Conservation (phyloP, 768 basidiomycete species). For the Antrodiella citrinella region DNA sequence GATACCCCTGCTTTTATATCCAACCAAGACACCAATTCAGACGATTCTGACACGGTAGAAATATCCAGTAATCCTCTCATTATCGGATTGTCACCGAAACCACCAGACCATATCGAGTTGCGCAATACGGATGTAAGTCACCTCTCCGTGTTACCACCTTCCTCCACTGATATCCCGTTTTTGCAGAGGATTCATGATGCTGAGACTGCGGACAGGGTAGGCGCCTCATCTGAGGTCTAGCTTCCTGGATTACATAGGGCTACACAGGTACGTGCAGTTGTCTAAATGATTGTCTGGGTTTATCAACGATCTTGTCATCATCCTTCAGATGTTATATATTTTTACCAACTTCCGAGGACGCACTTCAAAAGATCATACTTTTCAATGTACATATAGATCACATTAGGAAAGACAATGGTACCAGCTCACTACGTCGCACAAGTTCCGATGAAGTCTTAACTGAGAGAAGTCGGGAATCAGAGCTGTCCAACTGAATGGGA, state of each 20-base stretch:
- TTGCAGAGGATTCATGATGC: background rate
- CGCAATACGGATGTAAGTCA: background rate
- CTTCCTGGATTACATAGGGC: background rate
- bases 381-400: too few species aligned
- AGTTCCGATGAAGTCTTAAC: too few species aligned
- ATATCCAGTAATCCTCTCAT: conserved; percentile 3
- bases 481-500: too few species aligned
- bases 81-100: background rate
- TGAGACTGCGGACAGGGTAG: background rate
- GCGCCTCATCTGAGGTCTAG: too few species aligned
- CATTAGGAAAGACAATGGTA: background rate
- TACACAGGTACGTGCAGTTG: too few species aligned
- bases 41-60: background rate
- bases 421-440: background rate
- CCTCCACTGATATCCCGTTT: background rate
- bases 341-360: too few species aligned
- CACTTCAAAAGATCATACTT: too few species aligned
- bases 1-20: background rate
- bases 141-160: background rate
- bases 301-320: too few species aligned
- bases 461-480: background rate
- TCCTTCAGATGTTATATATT: too few species aligned
- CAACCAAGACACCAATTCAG: background rate
- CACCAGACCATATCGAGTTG: background rate
- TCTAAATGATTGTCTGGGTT: too few species aligned